A percentile compares a stretch with the other conserved stretches of the same genome.
Conservation (phyloP, 768 basidiomycete genomes). For the Goffeauzyma gilvescens region DNA sequence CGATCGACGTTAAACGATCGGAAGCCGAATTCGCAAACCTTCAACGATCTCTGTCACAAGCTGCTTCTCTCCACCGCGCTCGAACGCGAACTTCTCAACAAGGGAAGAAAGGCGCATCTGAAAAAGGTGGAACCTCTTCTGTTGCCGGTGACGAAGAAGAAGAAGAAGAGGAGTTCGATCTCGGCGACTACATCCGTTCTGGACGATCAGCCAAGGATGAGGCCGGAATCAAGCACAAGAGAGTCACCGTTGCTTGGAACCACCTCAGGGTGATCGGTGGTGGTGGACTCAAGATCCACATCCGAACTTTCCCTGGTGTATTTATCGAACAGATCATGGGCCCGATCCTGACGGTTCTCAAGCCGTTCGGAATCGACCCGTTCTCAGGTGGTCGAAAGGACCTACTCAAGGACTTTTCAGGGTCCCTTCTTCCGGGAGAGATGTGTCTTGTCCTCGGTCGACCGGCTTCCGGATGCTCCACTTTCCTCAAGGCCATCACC, state of each 20-base stretch:
- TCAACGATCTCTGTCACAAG: conserved; percentile 5
- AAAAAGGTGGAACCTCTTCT: no score
- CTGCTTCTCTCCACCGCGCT: conserved; percentile 7
- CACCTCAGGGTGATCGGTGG: conserved; percentile 30
- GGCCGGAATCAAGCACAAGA: conserved; percentile 33
- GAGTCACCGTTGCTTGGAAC: conserved; percentile 29
- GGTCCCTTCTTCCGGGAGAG: conserved; percentile 44
- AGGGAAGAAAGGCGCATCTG: not conserved
- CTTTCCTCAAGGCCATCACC: conserved; percentile 61
- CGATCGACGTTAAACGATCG: conserved; percentile 8
- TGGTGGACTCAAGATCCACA: conserved; percentile 34
- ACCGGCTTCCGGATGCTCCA: conserved; percentile 68
- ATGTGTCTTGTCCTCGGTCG: conserved; percentile 62
- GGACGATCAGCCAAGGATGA: conserved; percentile 19
- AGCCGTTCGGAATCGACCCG: conserved; percentile 41
- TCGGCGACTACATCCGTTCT: conserved; percentile 24
- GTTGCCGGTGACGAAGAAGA: conserved; percentile 16
- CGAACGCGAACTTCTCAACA: conserved; percentile 7
- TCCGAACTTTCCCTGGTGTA: conserved; percentile 34
- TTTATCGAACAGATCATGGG: conserved; percentile 39
- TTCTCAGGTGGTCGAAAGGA: conserved; percentile 38
- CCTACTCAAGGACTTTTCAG: conserved; percentile 41
- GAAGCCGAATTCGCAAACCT: conserved; percentile 8
- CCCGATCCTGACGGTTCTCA: conserved; percentile 40
- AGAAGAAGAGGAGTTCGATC: conserved; percentile 31